Base-by-base conservation (phyloP, 306 rosid species). In the Lupinus albus region DNA sequence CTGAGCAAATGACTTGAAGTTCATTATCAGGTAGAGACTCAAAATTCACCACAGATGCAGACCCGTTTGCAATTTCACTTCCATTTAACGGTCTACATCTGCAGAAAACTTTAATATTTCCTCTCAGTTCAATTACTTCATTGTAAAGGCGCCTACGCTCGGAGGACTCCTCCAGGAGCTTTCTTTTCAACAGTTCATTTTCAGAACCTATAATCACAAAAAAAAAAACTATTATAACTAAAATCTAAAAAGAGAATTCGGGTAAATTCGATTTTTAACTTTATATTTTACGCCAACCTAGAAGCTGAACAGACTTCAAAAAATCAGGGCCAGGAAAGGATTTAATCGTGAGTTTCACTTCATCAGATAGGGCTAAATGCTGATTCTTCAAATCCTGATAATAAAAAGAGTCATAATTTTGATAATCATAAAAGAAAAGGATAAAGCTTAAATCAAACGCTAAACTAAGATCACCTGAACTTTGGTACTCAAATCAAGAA, bases 81-180 rank as follows among this genome's bases (percentile, higher is more conserved):
- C 68, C 77, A 70, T 78, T 93, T 69, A 93, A 62, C 8, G 99
- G 99, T 77, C 97, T 83, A 59, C 97, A 90, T 88, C 99, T 85
- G 86, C 97, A 93, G 81, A 86, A 93, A 66, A 93, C 97, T 76
- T 97, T 82, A 45, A 93, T 93, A 53, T 90, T 93, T 32, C 99
- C 99, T 80, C 79, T 90, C 35, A 90, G 81, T 85, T 93, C 99
- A 67, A 93, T 86, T 6, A 90, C 80, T 88, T 93, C 99, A 76
- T 93, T 93, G 77, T 88, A 88, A 57, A 89, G 89, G 48, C 80
- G 83, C 78, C 79, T 90, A 13, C 99, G 84, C 79, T 93, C 97
- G 16, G 81, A 46, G 41, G 82, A 81, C 76, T 93, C 99, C 36
- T 66, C 75, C 21, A 83, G 75, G 79, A 84, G 88, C 80, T 90